Percentiles rank a stretch among this genome's conserved stretches.
These are phyloP conservation scores for Penicillium tannophilum DNA, from an alignment of 495 filamentous ascomycete genomes.

Conservation along the genomic window DNA sequence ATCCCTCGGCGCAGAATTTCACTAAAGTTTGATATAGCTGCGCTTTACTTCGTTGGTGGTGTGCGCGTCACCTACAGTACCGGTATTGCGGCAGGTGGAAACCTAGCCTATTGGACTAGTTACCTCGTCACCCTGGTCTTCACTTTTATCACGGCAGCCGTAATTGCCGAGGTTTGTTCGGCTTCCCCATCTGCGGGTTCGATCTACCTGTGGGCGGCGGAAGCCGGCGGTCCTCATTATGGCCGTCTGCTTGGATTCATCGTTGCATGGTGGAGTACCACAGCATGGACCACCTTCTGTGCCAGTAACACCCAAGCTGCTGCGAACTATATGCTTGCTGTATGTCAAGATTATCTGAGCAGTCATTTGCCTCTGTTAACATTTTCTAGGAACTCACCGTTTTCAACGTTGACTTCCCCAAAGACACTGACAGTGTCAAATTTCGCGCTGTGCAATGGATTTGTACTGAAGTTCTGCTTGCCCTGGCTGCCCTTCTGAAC, in stretches of 20 bases:
- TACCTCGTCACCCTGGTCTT: constrained; percentile 58
- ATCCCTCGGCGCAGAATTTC: neutral
- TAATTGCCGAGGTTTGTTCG: constrained; percentile 59
- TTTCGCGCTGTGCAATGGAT: constrained; percentile 61
- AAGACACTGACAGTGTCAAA: constrained; percentile 48
- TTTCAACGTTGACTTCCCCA: constrained; percentile 52
- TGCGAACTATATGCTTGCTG: constrained; percentile 57
- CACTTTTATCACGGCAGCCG: constrained; percentile 58
- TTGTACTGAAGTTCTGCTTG: constrained; percentile 50
- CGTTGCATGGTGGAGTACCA: constrained; percentile 63
- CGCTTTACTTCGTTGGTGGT: constrained; percentile 58
- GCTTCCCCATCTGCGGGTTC: constrained; percentile 58
- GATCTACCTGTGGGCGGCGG: constrained; percentile 61
- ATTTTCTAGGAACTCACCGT: constrained; percentile 51
- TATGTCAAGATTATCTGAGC: constrained; percentile 18
- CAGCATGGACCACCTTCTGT: constrained; percentile 61
- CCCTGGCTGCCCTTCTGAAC: constrained; percentile 48
- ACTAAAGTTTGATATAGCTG: constrained; percentile 35
- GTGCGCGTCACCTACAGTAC: constrained; percentile 59
- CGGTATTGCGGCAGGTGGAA: constrained; percentile 58
- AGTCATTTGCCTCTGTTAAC: neutral
- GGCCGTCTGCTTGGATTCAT: constrained; percentile 56
- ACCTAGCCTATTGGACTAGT: constrained; percentile 60
- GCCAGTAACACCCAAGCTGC: constrained; percentile 57
- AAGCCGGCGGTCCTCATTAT: constrained; percentile 54